A percentile compares a stretch with the other conserved stretches of the same genome.
Conservation (phyloP, 2,329 filamentous ascomycete species). For the Diplodia intermedia region DNA sequence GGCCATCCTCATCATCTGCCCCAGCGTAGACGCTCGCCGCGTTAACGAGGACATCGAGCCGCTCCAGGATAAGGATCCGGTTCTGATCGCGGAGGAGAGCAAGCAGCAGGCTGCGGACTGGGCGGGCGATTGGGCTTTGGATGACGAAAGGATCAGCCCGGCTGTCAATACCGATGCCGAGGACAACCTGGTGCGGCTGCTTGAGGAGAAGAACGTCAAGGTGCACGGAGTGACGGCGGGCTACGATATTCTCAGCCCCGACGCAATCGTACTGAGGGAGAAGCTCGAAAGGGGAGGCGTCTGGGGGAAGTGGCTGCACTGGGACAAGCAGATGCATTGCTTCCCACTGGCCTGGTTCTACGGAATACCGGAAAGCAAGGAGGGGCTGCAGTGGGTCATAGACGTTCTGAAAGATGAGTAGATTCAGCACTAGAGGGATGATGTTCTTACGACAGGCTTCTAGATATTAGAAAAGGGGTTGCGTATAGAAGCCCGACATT, state of each 20-base stretch:
- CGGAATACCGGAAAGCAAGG: constrained; percentile 55
- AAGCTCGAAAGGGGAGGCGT: constrained; percentile 54
- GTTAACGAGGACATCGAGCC: constrained; percentile 54
- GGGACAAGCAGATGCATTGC: constrained; percentile 68
- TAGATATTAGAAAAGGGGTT: not conserved
- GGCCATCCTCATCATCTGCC: constrained; percentile 56
- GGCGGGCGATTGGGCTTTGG: constrained; percentile 50
- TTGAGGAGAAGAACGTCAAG: constrained; percentile 50
- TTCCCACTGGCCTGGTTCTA: constrained; percentile 61
- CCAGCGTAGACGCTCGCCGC: constrained; percentile 58
- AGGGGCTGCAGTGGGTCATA: constrained; percentile 56
- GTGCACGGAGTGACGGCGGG: constrained; percentile 62
- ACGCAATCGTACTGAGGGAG: constrained; percentile 58
- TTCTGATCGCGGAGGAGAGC: constrained; percentile 54
- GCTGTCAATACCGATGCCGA: constrained; percentile 45
- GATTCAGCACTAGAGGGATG: not conserved
- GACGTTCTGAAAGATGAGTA: constrained; percentile 40
- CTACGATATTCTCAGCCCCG: constrained; percentile 61
- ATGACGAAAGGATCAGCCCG: constrained; percentile 59
- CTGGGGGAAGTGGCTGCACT: constrained; percentile 63
- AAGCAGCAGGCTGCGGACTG: constrained; percentile 53
- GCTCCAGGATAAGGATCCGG: constrained; percentile 53
- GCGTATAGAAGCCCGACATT: not conserved
- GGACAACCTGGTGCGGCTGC: constrained; percentile 47
- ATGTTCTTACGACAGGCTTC: not conserved